Conservation (phyloP, 768 basidiomycete genomes). For the Strobilomyces confusus region DNA sequence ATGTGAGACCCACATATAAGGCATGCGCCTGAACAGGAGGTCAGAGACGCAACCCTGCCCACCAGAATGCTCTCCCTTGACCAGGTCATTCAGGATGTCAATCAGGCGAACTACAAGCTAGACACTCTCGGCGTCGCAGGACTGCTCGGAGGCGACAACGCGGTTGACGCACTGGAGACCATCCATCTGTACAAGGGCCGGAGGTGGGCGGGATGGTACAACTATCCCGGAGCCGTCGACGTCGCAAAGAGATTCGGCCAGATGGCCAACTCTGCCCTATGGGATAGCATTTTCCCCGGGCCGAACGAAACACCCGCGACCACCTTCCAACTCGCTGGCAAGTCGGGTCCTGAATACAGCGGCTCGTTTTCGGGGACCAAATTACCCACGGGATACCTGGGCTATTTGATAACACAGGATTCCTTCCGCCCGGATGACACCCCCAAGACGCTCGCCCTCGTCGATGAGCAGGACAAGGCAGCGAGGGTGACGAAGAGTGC, state of each 20-base stretch:
- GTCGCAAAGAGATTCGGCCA: conserved; percentile 33
- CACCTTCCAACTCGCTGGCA: conserved; percentile 28
- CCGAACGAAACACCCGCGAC: conserved; percentile 22
- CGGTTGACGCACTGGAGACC: conserved; percentile 29
- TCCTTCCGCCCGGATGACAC: background rate
- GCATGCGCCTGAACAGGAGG: background rate
- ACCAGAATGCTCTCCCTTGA: conserved; percentile 12
- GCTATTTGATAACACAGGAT: conserved; percentile 39
- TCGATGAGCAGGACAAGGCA: background rate
- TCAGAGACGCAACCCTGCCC: background rate
- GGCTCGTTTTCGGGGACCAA: conserved; percentile 65
- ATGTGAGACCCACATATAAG: conserved; percentile 12
- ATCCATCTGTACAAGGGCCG: conserved; percentile 31
- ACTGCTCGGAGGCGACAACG: conserved; percentile 32
- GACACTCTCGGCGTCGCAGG: conserved; percentile 29
- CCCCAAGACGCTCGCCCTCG: background rate
- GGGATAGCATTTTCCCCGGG: conserved; percentile 34
- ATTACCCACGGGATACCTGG: conserved; percentile 52
- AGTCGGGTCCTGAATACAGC: conserved; percentile 60
- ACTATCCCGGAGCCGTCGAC: conserved; percentile 30
- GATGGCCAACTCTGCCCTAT: conserved; percentile 24
- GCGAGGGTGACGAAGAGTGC: conserved; percentile 15
- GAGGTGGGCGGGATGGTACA: conserved; percentile 35
- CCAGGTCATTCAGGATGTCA: conserved; percentile 11
- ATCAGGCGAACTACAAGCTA: conserved; percentile 18